Evolutionary conservation across 768 basidiomycete species (phyloP).

Genomic region (Tephrocybe sp.): DNA sequence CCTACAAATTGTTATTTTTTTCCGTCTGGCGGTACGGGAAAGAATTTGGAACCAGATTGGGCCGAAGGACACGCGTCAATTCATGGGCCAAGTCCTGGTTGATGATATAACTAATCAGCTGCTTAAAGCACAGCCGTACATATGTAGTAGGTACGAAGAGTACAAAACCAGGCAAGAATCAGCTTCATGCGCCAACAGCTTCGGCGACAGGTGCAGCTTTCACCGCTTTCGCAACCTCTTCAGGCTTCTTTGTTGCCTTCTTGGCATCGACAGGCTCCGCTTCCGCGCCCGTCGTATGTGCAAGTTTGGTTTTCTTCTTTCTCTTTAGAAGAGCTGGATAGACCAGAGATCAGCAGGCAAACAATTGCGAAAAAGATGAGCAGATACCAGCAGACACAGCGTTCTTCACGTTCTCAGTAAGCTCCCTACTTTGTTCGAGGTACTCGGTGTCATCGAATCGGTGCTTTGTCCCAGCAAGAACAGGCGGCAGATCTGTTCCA

Average conservation of each 20-base stretch:
- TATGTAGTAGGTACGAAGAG: too few species aligned
- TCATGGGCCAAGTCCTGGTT: too few species aligned
- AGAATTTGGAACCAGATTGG: too few species aligned
- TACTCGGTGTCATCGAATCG: slow-evolving; percentile 92
- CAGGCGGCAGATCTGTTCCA: slow-evolving; percentile 37
- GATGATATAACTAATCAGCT: too few species aligned
- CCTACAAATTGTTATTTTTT: too few species aligned
- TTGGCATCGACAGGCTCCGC: not conserved
- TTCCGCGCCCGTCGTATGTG: slow-evolving; percentile 23
- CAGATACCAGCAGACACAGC: slow-evolving; percentile 81
- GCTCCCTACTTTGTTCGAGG: slow-evolving; percentile 86
- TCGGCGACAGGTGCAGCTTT: slow-evolving; percentile 9
- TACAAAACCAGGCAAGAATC: too few species aligned
- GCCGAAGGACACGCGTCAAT: too few species aligned
- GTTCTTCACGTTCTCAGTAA: slow-evolving; percentile 88
- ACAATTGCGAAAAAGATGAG: not conserved
- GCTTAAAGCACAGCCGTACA: too few species aligned
- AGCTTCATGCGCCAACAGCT: slow-evolving; percentile 15
- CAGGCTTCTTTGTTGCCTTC: not conserved
- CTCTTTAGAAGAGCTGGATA: slow-evolving; percentile 66
- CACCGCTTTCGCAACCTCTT: not conserved
- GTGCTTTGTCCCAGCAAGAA: slow-evolving; percentile 75
- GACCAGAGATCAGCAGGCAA: not conserved
- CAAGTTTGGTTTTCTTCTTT: slow-evolving; percentile 66
- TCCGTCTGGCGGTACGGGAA: too few species aligned